Evolutionary conservation across 1,284 basidiomycete species (phyloP).

Genomic region (Puccinia horiana): DNA sequence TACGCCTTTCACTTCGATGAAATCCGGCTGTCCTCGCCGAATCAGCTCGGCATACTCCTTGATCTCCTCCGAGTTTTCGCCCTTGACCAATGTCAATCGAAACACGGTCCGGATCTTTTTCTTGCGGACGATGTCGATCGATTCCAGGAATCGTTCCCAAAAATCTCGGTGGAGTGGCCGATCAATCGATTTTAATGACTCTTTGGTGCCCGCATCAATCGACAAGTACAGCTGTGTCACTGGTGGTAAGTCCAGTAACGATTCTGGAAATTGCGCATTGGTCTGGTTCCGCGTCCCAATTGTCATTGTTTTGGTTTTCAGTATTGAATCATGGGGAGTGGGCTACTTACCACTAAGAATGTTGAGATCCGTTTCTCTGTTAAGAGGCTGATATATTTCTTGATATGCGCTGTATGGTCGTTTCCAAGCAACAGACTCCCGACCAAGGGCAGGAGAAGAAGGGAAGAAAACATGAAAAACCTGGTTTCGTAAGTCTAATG

Average conservation of each 20-base stretch:
- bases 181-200: slow-evolving; percentile 48
- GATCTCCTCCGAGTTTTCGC: slow-evolving; percentile 48
- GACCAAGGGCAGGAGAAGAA: background rate
- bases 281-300: slow-evolving; percentile 13
- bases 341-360: slow-evolving; percentile 39
- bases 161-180: slow-evolving; percentile 50
- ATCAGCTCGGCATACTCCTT: slow-evolving; percentile 48
- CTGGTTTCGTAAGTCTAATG: background rate
- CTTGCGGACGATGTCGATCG: slow-evolving; percentile 46
- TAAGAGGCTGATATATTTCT: slow-evolving; percentile 49
- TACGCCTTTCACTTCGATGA: slow-evolving; percentile 51
- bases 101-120: slow-evolving; percentile 49
- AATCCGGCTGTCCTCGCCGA: slow-evolving; percentile 44
- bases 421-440: background rate
- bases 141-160: slow-evolving; percentile 50
- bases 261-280: slow-evolving; percentile 51
- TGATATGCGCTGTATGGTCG: slow-evolving; percentile 47
- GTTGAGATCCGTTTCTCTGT: slow-evolving; percentile 49
- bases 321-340: background rate
- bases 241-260: slow-evolving; percentile 38
- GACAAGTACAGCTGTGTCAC: slow-evolving; percentile 51
- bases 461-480: background rate
- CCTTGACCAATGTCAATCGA: slow-evolving; percentile 50
- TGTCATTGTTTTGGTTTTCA: background rate
- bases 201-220: slow-evolving; percentile 50